phyloP scores from a whole-genome alignment of 495 filamentous ascomycete species.

The Copromyces sp. region DNA sequence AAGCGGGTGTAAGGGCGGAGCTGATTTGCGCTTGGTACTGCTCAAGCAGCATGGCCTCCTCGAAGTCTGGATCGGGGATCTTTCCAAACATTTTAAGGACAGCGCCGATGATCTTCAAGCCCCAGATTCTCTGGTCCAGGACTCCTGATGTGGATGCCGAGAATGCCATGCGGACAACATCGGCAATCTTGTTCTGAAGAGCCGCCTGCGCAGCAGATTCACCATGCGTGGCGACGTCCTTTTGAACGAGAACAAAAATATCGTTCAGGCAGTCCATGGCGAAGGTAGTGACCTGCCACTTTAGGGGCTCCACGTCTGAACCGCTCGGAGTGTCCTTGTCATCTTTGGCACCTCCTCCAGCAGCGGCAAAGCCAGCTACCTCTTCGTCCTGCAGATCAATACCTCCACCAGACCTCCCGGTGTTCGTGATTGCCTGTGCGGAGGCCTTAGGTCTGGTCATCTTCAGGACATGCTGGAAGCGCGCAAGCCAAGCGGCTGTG shows the following conservation, averaged over 20 bases:
- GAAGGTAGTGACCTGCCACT: constrained; percentile 95
- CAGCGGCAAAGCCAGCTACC: constrained; percentile 80
- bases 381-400: constrained; percentile 90
- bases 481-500: constrained; percentile 72
- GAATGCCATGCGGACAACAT: constrained; percentile 95
- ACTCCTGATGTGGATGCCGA: constrained; percentile 93
- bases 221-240: constrained; percentile 59
- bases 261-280: constrained; percentile 87
- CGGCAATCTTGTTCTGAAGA: constrained; percentile 75
- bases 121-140: constrained; percentile 76
- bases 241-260: constrained; percentile 62
- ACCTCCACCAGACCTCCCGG: constrained; percentile 39
- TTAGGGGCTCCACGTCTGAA: constrained; percentile 72
- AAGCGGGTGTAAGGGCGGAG: constrained; percentile 90
- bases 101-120: constrained; percentile 85
- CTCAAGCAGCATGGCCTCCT: constrained; percentile 88
- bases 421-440: constrained; percentile 36
- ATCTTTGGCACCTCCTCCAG: constrained; percentile 52
- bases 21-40: constrained; percentile 98
- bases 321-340: constrained; percentile 50
- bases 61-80: constrained; percentile 89
- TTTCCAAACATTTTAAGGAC: constrained; percentile 94
- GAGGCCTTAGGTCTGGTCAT: constrained; percentile 61
- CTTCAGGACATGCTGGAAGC: constrained; percentile 79
- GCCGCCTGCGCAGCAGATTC: constrained; percentile 61